Conservation (phyloP, 305 asterid species). For the Fraxinus paxiana region DNA sequence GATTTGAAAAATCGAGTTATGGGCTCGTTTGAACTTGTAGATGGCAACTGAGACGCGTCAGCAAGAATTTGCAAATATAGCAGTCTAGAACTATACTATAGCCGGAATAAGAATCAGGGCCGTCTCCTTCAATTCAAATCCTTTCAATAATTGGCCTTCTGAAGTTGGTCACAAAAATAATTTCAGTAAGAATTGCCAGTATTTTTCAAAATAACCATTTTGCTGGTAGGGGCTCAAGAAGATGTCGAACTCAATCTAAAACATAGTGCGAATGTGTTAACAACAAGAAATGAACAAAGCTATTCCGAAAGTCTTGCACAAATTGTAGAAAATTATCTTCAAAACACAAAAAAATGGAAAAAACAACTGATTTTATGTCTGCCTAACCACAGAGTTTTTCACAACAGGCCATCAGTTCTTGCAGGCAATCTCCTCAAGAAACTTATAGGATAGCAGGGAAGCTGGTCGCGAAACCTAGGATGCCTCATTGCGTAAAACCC, state of each 20-base stretch:
- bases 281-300: not conserved
- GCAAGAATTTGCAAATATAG: not conserved
- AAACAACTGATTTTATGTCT: not conserved
- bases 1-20: not conserved
- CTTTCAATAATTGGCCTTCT: not conserved
- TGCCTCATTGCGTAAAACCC: conserved; percentile 75
- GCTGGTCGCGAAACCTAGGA: conserved; percentile 55
- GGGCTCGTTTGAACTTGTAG: not conserved
- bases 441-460: conserved; percentile 57
- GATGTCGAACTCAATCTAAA: not conserved
- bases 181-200: not conserved
- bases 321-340: not conserved
- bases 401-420: conserved; percentile 61
- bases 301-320: not conserved
- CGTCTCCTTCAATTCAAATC: not conserved
- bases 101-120: not conserved
- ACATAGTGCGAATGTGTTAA: not conserved
- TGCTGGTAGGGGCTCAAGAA: not conserved
- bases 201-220: not conserved
- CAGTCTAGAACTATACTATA: not conserved
- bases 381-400: conserved; percentile 24
- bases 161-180: not conserved
- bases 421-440: conserved; percentile 88
- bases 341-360: not conserved
- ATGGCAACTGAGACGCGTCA: not conserved